phyloP scores from a whole-genome alignment of 2,329 filamentous ascomycete species.

The Pseudogymnoascus sp. region DNA sequence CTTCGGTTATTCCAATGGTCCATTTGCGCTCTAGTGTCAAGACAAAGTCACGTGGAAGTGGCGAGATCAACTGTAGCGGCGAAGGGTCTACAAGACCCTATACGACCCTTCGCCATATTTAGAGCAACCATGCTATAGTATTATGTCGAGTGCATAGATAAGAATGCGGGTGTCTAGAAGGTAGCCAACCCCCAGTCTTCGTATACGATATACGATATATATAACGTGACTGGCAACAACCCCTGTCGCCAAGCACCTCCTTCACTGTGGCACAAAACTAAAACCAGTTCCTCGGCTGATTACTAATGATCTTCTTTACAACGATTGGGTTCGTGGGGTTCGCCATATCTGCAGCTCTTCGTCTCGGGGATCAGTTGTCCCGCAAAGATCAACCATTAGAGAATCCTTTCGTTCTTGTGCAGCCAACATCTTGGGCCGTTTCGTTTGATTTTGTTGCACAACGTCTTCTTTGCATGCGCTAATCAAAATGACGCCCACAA shows the following conservation, averaged over 20 bases:
- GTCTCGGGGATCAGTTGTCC: background rate
- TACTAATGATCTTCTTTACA: background rate
- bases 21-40: background rate
- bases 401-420: background rate
- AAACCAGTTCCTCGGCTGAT: background rate
- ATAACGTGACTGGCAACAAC: background rate
- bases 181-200: background rate
- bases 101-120: no score
- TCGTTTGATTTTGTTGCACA: background rate
- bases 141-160: background rate
- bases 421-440: background rate
- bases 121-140: background rate
- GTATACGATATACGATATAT: background rate
- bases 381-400: background rate
- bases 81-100: no score
- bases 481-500: slow-evolving; percentile 4
- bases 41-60: background rate
- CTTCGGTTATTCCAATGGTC: slow-evolving; percentile 1
- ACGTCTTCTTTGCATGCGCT: background rate
- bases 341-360: background rate
- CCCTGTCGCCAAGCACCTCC: background rate
- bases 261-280: no score
- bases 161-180: background rate
- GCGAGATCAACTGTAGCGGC: background rate
- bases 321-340: background rate